phyloP scores from a whole-genome alignment of 176 grass and related monocot species.

The Oryza punctata region DNA sequence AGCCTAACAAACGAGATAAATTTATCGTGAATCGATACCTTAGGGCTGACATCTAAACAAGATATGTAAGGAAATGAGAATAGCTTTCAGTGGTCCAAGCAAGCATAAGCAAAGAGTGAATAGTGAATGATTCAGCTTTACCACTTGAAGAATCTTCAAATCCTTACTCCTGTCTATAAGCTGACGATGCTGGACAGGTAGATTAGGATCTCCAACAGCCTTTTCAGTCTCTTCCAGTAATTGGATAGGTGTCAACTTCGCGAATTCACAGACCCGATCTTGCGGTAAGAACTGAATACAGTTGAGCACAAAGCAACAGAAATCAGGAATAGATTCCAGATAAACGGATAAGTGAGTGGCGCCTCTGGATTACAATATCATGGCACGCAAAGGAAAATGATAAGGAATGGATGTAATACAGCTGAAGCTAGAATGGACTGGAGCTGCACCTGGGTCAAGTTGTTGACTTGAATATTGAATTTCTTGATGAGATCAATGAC shows the following conservation, averaged over 20 bases:
- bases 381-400: background rate
- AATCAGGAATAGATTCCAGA: slow-evolving; percentile 12
- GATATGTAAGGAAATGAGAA: too few relatives aligned
- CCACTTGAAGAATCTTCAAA: slow-evolving; percentile 50
- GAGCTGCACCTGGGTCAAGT: slow-evolving; percentile 74
- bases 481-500: slow-evolving; percentile 72
- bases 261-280: slow-evolving; percentile 92
- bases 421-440: slow-evolving; percentile 1
- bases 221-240: slow-evolving; percentile 95
- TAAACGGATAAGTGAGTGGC: background rate
- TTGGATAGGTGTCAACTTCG: slow-evolving; percentile 83
- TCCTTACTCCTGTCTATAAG: slow-evolving; percentile 74
- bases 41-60: background rate
- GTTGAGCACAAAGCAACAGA: slow-evolving; percentile 18
- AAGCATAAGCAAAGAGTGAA: too few relatives aligned
- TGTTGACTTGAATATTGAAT: slow-evolving; percentile 96
- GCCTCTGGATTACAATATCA: background rate
- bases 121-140: too few relatives aligned
- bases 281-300: slow-evolving; percentile 80
- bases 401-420: background rate
- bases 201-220: slow-evolving; percentile 80
- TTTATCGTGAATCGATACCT: background rate
- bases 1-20: slow-evolving; percentile 47
- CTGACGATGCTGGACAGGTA: slow-evolving; percentile 69
- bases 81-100: too few relatives aligned